These are phyloP conservation scores for Plasmodium vinckei DNA, from an alignment of 169 alveolate species.

Conservation along the genomic window DNA sequence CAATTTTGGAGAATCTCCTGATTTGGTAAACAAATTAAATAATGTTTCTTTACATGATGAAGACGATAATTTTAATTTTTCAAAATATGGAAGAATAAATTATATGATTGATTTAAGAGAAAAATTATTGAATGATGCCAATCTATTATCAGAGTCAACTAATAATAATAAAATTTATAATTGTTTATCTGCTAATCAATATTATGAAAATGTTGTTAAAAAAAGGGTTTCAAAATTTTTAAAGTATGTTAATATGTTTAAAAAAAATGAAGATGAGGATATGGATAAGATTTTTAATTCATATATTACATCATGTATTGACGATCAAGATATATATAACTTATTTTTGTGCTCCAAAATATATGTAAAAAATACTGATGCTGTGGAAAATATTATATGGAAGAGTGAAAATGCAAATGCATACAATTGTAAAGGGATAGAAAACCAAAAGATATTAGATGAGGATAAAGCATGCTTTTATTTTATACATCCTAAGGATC, in stretches of 20 bases:
- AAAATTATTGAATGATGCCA: constrained; percentile 80
- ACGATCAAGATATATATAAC: constrained; percentile 62
- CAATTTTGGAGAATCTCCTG: background rate
- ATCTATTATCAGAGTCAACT: constrained; percentile 76
- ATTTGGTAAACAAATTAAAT: constrained; percentile 12
- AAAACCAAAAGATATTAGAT: constrained; percentile 19
- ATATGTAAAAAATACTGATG: constrained; percentile 20
- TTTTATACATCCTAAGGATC: constrained; percentile 54
- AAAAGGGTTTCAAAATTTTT: constrained; percentile 60
- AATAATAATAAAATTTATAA: constrained; percentile 77
- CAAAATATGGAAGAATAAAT: constrained; percentile 92
- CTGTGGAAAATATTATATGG: constrained; percentile 30
- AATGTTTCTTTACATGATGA: constrained; percentile 54
- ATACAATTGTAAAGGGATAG: constrained; percentile 11
- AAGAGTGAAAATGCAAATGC: constrained; percentile 1
- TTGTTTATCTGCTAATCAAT: constrained; percentile 78
- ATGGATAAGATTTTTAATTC: constrained; percentile 14
- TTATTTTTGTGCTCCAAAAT: constrained; percentile 67
- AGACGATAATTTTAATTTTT: constrained; percentile 82
- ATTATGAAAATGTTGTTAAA: constrained; percentile 76
- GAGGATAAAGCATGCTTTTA: constrained; percentile 61
- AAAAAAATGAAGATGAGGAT: constrained; percentile 17
- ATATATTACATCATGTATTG: constrained; percentile 21
- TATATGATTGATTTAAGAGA: constrained; percentile 86
- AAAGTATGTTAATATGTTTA: constrained; percentile 25